Percentiles rank a stretch among this genome's conserved stretches.
These are phyloP conservation scores for Pythium utonaiense DNA, from an alignment of 352 stramenopile genomes.

Conservation along the genomic window DNA sequence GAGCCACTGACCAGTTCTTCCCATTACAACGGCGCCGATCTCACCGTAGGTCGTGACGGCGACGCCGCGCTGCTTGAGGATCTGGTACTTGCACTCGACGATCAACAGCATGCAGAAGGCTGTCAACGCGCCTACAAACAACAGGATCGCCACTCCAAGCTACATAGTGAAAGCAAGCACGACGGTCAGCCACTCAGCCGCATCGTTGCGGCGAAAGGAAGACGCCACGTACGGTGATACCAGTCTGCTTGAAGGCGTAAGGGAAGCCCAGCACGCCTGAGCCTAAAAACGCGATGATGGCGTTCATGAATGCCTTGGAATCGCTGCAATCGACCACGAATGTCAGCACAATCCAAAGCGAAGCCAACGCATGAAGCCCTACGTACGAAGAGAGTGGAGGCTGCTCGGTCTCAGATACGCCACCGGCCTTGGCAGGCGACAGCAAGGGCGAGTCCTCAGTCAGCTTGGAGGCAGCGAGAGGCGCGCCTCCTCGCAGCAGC, in stretches of 20 bases:
- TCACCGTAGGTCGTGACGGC: constrained; percentile 44
- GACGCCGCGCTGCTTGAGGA: constrained; percentile 11
- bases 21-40: constrained; percentile 49
- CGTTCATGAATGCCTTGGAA: constrained; percentile 28
- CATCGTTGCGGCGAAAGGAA: background rate
- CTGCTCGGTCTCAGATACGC: background rate
- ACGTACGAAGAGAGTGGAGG: background rate
- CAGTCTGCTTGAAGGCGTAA: constrained; percentile 72
- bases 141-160: constrained; percentile 20
- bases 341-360: background rate
- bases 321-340: constrained; percentile 8
- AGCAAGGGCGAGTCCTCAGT: background rate
- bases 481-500: background rate
- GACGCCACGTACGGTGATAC: constrained; percentile 40
- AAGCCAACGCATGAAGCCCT: background rate
- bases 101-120: constrained; percentile 34
- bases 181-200: background rate
- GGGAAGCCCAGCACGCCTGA: constrained; percentile 71
- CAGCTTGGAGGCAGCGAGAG: background rate
- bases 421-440: background rate
- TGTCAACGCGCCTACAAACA: constrained; percentile 20
- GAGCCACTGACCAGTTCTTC: constrained; percentile 40
- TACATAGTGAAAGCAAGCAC: constrained; percentile 8
- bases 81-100: constrained; percentile 34
- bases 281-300: constrained; percentile 74